Base-by-base conservation (phyloP, 2,329 filamentous ascomycete genomes). In the Trichoderma brevicompactum region DNA sequence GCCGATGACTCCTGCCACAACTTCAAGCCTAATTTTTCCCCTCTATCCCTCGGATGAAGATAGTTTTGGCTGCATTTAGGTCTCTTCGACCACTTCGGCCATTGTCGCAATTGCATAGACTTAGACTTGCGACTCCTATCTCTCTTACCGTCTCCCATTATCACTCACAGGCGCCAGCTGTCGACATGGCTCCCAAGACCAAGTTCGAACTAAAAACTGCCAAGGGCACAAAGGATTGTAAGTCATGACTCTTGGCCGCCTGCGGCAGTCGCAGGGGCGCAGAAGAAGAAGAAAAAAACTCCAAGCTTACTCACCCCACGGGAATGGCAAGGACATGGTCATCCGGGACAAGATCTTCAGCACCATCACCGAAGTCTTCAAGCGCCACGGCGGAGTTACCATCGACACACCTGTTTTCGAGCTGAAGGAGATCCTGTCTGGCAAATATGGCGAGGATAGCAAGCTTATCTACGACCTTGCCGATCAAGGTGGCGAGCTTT, bases 381-480 rank as follows among this genome's bases (percentile, higher is more conserved):
- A 93, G 80, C 89, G 89, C 72, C 90, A 94, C 81, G 92, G 91
- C 75, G 92, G 85, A 68, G 88, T 90, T 67, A 89, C 90, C 68
- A 88, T 95, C 69, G 91, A 94, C 78, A 95, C 91, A 65, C 87
- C 85, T 69, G 92, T 95, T 67, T 96, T 96, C 75, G 92, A 96
- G 78, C 83, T 95, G 68, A 90, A 89, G 75, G 92, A 96, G 72
- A 94, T 96, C 69, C 85, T 96, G 44, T 85, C 92, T 19, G 92
- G 92, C 67, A 96, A 96, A 81, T 96, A 96, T 81, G 92, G 92
- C 76, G 92, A 96, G 80, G 92, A 96, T 78, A 92, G 89, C 74
- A 94, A 94, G 78, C 89, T 96, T 76, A 96, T 96, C 79, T 96
- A 96, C 79, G 91, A 96, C 76, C 74, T 95, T 69, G 88, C 90